A percentile compares a stretch with the other conserved stretches of the same genome.
Evolutionary conservation across 495 filamentous ascomycete genomes (phyloP).

Genomic region (Hyaloscypha hepaticicola): DNA sequence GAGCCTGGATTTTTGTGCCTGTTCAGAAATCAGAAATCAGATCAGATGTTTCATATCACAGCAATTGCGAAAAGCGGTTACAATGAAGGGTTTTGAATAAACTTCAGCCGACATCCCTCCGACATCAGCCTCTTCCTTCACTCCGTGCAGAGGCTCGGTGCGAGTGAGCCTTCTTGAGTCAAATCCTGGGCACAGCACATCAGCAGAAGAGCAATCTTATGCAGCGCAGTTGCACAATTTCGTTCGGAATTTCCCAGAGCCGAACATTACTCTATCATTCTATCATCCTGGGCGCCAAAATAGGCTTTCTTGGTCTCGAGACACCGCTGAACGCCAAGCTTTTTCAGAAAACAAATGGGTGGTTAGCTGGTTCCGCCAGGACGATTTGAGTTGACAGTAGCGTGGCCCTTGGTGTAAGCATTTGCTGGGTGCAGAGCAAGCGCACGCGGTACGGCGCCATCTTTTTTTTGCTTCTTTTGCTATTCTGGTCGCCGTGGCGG

Average conservation of each 20-base stretch:
- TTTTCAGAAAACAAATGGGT: neutral
- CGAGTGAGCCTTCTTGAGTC: neutral
- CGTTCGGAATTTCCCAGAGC: neutral
- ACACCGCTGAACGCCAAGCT: neutral
- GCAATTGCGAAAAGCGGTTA: neutral
- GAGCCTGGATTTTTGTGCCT: neutral
- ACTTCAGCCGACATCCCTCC: neutral
- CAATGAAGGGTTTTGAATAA: neutral
- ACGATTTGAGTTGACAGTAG: neutral
- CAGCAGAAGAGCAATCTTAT: neutral
- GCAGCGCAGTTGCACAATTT: neutral
- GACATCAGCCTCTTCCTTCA: neutral
- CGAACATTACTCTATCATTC: neutral
- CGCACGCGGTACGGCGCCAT: neutral
- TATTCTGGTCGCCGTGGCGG: neutral
- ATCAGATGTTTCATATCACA: neutral
- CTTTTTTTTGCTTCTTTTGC: too few species aligned
- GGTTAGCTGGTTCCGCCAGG: neutral
- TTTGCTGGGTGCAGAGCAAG: neutral
- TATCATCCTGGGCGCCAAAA: neutral
- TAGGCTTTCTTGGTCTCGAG: neutral
- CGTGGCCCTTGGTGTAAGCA: neutral
- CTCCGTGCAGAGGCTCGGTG: neutral
- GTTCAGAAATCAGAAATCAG: neutral
- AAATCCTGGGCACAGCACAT: neutral